A percentile compares a stretch with the other conserved stretches of the same genome.
phyloP scores from a whole-genome alignment of 179 eudicot genomes.

The Beta lomatogona region DNA sequence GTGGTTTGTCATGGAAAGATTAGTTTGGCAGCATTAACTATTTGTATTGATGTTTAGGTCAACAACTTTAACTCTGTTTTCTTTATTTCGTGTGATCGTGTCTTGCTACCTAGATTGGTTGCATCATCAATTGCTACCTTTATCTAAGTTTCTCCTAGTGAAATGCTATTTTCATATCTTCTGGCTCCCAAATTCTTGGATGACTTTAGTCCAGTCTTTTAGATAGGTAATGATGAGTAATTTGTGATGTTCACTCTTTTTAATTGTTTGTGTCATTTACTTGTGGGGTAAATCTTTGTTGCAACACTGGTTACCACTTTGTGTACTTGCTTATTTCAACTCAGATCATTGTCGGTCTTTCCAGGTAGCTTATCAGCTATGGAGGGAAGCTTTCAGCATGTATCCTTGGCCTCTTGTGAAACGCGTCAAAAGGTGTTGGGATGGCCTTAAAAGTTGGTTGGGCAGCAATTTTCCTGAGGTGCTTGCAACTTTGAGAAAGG shows the following conservation, averaged over 20 bases:
- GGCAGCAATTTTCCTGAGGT: conserved; percentile 61
- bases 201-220: not conserved
- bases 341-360: conserved; percentile 17
- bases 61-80: not conserved
- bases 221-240: not conserved
- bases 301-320: not conserved
- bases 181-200: not conserved
- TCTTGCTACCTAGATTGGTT: not conserved
- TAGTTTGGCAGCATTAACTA: not conserved
- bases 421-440: conserved; percentile 75
- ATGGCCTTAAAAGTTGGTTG: conserved; percentile 62
- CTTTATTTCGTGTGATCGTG: not conserved
- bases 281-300: not conserved
- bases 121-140: conserved; percentile 1
- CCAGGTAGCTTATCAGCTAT: conserved; percentile 74
- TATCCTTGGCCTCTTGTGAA: conserved; percentile 85
- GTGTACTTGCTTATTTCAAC: no score
- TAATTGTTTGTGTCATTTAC: not conserved
- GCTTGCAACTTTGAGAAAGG: conserved; percentile 56
- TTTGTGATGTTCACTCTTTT: not conserved
- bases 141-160: not conserved
- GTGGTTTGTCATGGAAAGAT: not conserved
- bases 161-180: not conserved
- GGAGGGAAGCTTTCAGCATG: conserved; percentile 72
- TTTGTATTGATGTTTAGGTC: not conserved